A percentile compares a stretch with the other conserved stretches of the same genome.
Evolutionary conservation across 768 basidiomycete species (phyloP).

Genomic region (Tylopilus sp.): DNA sequence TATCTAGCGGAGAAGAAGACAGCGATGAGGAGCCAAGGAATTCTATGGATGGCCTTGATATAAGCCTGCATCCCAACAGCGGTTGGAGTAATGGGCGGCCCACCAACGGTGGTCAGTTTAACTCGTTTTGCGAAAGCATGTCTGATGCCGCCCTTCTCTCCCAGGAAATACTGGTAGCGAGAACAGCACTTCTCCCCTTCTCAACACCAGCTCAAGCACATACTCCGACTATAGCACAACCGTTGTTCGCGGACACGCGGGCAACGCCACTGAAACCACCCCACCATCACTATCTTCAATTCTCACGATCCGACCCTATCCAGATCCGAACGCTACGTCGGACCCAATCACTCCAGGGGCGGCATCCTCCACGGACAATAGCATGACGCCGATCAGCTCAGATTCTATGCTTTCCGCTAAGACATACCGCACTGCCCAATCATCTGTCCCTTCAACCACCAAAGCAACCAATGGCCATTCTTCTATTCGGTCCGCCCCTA

Average conservation of each 20-base stretch:
- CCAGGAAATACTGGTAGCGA: constrained; percentile 30
- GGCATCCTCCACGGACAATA: constrained; percentile 25
- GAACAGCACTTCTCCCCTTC: constrained; percentile 53
- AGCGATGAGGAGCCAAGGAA: constrained; percentile 65
- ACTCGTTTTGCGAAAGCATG: constrained; percentile 4
- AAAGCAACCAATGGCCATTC: constrained; percentile 78
- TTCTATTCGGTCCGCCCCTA: constrained; percentile 52
- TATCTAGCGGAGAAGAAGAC: constrained; percentile 50
- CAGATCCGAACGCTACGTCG: constrained; percentile 46
- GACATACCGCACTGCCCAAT: constrained; percentile 60
- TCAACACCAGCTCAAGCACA: constrained; percentile 42
- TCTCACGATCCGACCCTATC: constrained; percentile 61
- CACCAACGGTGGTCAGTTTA: constrained; percentile 29
- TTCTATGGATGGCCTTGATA: constrained; percentile 51
- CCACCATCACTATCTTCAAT: constrained; percentile 66
- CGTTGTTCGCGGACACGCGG: constrained; percentile 53
- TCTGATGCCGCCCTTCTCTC: constrained; percentile 11
- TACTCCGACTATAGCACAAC: constrained; percentile 68
- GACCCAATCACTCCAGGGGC: constrained; percentile 39
- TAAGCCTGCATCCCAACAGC: constrained; percentile 37
- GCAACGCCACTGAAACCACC: constrained; percentile 36
- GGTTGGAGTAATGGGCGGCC: constrained; percentile 39
- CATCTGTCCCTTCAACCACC: constrained; percentile 48
- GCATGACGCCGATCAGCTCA: constrained; percentile 38
- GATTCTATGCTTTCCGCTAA: constrained; percentile 55